Evolutionary conservation across 2,329 filamentous ascomycete genomes (phyloP).

Genomic region (Macrophomina tecta): DNA sequence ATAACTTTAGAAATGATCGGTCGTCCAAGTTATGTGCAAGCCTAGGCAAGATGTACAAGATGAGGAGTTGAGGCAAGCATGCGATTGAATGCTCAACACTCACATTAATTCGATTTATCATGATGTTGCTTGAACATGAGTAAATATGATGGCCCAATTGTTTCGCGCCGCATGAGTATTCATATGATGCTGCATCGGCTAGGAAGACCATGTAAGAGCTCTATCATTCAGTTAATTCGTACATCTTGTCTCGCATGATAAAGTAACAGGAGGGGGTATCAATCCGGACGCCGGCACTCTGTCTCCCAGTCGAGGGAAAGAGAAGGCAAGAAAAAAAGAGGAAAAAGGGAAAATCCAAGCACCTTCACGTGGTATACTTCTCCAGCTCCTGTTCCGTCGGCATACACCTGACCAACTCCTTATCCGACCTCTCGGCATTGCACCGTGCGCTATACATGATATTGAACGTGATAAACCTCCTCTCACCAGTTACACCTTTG

Average conservation of each 20-base stretch:
- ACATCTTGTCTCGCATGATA: neutral
- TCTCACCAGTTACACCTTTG: neutral
- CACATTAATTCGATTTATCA: no score
- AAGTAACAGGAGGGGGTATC: slow-evolving; percentile 6
- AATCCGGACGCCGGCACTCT: neutral
- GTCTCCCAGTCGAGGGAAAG: no score
- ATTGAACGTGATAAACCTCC: slow-evolving; percentile 20
- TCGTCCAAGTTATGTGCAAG: no score
- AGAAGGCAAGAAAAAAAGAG: neutral
- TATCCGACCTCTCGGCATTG: slow-evolving; percentile 1
- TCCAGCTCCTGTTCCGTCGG: slow-evolving; percentile 28
- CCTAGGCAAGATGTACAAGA: no score
- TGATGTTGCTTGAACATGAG: no score
- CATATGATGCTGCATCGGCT: no score
- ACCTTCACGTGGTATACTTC: slow-evolving; percentile 11
- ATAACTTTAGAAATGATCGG: no score
- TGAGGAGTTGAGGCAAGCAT: no score
- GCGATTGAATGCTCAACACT: no score
- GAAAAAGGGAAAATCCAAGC: neutral
- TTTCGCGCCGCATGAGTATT: no score
- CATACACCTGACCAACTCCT: slow-evolving; percentile 18
- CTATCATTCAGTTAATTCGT: neutral
- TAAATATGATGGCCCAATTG: no score
- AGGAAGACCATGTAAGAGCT: neutral
- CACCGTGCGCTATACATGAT: slow-evolving; percentile 27